Evolutionary conservation across 2,329 filamentous ascomycete species (phyloP).

Genomic region (Sodiomyces alkalinus): DNA sequence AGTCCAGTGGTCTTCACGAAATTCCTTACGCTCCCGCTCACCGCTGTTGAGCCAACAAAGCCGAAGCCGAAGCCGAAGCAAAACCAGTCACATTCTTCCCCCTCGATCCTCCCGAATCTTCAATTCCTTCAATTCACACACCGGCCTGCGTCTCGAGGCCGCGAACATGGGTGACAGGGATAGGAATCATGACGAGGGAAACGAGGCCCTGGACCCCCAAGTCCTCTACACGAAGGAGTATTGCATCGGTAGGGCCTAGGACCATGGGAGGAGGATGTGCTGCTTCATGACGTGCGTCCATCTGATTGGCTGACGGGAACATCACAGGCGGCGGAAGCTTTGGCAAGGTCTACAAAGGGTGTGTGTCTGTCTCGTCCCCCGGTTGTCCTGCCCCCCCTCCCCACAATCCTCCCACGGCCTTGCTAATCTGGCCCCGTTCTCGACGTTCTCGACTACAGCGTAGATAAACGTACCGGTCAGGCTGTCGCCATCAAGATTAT

Average conservation of each 20-base stretch:
- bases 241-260: slow-evolving; percentile 71
- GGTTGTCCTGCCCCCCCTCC: background rate
- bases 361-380: slow-evolving; percentile 8
- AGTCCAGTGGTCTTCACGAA: too few species aligned
- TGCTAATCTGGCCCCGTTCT: slow-evolving; percentile 2
- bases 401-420: slow-evolving; percentile 1
- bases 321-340: slow-evolving; percentile 80
- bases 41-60: too few species aligned
- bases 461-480: slow-evolving; percentile 85
- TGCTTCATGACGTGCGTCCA: too few species aligned
- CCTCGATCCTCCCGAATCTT: too few species aligned
- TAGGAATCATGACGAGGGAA: slow-evolving; percentile 28
- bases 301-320: slow-evolving; percentile 2
- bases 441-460: slow-evolving; percentile 31
- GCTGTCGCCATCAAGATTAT: slow-evolving; percentile 97
- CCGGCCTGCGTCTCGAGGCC: too few species aligned
- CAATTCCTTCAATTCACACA: too few species aligned
- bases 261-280: too few species aligned
- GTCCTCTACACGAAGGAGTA: slow-evolving; percentile 86
- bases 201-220: slow-evolving; percentile 64
- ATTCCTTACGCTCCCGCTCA: too few species aligned
- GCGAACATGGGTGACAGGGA: slow-evolving; percentile 31
- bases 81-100: too few species aligned
- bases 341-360: slow-evolving; percentile 98
- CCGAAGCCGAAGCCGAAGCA: too few species aligned